Evolutionary conservation across 257 asterid genomes (phyloP).

Genomic region (Ilex aquifolium): DNA sequence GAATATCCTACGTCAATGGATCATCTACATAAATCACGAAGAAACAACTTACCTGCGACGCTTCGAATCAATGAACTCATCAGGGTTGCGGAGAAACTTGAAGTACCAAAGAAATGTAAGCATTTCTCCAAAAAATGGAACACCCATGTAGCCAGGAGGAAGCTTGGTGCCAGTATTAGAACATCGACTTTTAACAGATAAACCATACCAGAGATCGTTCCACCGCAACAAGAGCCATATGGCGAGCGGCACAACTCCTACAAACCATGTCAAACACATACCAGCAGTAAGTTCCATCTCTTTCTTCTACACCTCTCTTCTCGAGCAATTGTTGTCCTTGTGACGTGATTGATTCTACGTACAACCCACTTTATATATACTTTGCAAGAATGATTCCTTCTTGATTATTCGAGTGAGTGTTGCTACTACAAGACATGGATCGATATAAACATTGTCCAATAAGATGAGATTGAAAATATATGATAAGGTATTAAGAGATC

Average conservation of each 20-base stretch:
- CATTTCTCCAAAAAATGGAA: background rate
- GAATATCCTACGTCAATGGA: too few species aligned
- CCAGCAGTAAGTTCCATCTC: background rate
- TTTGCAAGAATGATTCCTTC: too few species aligned
- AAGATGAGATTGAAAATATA: too few species aligned
- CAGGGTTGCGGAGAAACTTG: background rate
- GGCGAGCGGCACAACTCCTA: background rate
- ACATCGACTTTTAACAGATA: background rate
- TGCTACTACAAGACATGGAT: too few species aligned
- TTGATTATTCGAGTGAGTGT: too few species aligned
- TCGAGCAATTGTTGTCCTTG: too few species aligned
- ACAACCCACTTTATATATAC: too few species aligned
- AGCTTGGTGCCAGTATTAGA: background rate
- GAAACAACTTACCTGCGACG: background rate
- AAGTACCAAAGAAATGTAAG: background rate
- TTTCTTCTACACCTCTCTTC: too few species aligned
- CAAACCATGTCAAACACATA: background rate
- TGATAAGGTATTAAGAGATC: too few species aligned
- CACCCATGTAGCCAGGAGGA: background rate
- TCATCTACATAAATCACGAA: background rate
- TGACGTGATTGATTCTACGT: too few species aligned
- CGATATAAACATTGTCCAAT: too few species aligned
- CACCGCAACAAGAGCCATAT: background rate
- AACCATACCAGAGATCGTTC: background rate
- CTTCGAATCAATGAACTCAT: background rate